Conservation (phyloP, 2,329 filamentous ascomycete genomes). For the Pseudogymnoascus sp. region DNA sequence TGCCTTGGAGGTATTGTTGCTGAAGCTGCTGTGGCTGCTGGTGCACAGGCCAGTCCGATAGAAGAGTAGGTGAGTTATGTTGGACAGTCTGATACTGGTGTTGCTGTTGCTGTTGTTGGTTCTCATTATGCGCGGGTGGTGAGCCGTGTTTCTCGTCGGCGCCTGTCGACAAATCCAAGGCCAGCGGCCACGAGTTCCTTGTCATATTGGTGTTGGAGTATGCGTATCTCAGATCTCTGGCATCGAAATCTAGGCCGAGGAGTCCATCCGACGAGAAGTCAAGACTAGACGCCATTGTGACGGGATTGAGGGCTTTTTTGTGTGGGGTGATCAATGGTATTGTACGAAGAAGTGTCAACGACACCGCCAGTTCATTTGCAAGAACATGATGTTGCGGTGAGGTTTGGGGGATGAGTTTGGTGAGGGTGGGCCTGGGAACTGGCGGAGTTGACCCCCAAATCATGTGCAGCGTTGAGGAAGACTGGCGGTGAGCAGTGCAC, state of each 20-base stretch:
- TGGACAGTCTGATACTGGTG: conserved; percentile 38
- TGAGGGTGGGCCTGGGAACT: conserved; percentile 23
- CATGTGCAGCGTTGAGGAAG: conserved; percentile 10
- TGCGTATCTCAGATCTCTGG: conserved; percentile 48
- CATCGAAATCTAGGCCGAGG: conserved; percentile 56
- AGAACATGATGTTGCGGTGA: conserved; percentile 27
- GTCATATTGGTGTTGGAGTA: conserved; percentile 41
- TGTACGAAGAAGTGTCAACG: conserved; percentile 34
- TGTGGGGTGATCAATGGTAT: conserved; percentile 39
- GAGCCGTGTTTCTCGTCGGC: conserved; percentile 29
- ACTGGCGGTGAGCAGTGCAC: conserved; percentile 13
- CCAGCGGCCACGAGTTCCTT: conserved; percentile 31
- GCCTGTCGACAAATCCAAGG: conserved; percentile 29
- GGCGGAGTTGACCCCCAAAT: conserved; percentile 13
- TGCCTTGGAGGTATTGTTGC: conserved; percentile 30
- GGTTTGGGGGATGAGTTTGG: conserved; percentile 29
- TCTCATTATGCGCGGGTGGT: conserved; percentile 39
- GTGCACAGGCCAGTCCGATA: conserved; percentile 56
- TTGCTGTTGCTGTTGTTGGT: conserved; percentile 25
- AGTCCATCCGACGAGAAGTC: conserved; percentile 59
- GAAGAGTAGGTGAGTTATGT: conserved; percentile 41
- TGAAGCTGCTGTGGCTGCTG: conserved; percentile 29
- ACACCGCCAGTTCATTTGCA: conserved; percentile 31
- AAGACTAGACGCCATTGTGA: conserved; percentile 48
- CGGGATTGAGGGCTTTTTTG: conserved; percentile 23